Conservation (phyloP, 768 basidiomycete genomes). For the Hemileccinum impolitum region DNA sequence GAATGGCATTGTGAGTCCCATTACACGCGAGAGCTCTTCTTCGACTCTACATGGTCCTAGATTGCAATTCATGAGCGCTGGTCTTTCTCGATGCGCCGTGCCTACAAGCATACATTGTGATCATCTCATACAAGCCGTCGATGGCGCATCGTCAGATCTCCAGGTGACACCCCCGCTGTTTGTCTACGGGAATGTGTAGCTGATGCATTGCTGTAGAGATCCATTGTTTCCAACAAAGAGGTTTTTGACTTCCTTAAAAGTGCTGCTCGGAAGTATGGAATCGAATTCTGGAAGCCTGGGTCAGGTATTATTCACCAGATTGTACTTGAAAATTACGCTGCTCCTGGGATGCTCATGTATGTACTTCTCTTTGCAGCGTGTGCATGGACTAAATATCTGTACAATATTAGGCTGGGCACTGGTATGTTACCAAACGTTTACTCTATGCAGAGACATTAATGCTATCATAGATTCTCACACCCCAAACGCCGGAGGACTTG, state of each 20-base stretch:
- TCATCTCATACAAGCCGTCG: constrained; percentile 92
- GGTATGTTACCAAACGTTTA: constrained; percentile 40
- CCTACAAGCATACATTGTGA: constrained; percentile 96
- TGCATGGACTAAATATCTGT: constrained; percentile 3
- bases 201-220: constrained; percentile 47
- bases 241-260: constrained; percentile 97
- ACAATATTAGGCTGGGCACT: constrained; percentile 65
- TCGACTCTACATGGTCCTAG: constrained; percentile 36
- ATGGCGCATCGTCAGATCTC: constrained; percentile 83
- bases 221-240: constrained; percentile 87
- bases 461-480: constrained; percentile 83
- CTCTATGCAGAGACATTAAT: neutral
- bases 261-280: constrained; percentile 86
- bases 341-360: constrained; percentile 90
- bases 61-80: constrained; percentile 98
- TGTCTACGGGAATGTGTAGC: neutral
- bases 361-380: constrained; percentile 18
- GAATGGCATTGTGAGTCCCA: constrained; percentile 74
- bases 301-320: constrained; percentile 94
- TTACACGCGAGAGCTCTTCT: neutral
- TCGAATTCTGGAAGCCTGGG: constrained; percentile 98
- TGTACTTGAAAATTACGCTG: constrained; percentile 96
- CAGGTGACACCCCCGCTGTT: constrained; percentile 51
- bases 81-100: constrained; percentile 77
- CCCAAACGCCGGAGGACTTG: constrained; percentile 96